Base-by-base conservation (phyloP, 106 monocot species). In the Dendrobium nobile region DNA sequence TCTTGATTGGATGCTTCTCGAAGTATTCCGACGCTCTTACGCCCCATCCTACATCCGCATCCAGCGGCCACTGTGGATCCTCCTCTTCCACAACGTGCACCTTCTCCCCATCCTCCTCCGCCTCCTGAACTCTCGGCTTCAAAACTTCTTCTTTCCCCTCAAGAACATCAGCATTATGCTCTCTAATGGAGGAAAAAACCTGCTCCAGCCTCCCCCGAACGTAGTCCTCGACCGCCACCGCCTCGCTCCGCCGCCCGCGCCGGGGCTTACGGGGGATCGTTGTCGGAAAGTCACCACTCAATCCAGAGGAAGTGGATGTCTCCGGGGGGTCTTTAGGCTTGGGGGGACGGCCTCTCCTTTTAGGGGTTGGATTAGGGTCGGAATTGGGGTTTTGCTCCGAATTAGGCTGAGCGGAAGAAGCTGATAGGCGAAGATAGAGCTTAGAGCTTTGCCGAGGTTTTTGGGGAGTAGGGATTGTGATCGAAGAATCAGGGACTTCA, bases 31-130 rank as follows among this genome's bases (percentile, higher is more conserved):
- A 98, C 37, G 98, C 91, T 77, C 92, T 67, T 8, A 93, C 56
- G 10, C 95, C 98, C 98, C 98, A 95, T 20, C 98, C 98, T 0
- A 95, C 82, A 4, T 98, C 98, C 22, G 98, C 95, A 58, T 98
- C 95, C 86, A 89, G 15, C 17, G 98, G 98, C 98, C 98, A 95
- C 24, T 91, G 78, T 41, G 80, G 82, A 58, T 92, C 90, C 76
- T 93, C 96, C 86, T 96, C 96, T 67, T 96, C 90, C 77, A 82
- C 55, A 20, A 82, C 82, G 67, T 82, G 72, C 26, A 48, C 77
- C n/a, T 19, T 37, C 22, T 37, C 20, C 67, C 47, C 80, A 80
- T 74, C 73, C 81, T 65, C 72, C 82, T 75, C 77, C 37, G 72
- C 85, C 10, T 78, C 78, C 22, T 45, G 81, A 47, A 75, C 40